Evolutionary conservation across 2,329 filamentous ascomycete species (phyloP).

Genomic region (Xylaria sp.): DNA sequence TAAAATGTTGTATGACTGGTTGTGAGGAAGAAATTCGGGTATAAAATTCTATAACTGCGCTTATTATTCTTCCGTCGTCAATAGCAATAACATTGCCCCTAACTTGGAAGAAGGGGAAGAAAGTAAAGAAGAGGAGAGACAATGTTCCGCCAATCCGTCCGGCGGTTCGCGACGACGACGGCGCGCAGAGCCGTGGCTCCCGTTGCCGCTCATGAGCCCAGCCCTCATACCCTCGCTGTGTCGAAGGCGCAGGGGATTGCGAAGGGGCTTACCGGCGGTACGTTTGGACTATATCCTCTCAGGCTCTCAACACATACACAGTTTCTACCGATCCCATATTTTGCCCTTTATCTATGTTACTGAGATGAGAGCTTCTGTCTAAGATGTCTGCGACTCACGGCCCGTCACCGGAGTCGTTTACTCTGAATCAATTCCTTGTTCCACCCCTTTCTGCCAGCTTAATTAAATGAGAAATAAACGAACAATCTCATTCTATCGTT

Average conservation of each 20-base stretch:
- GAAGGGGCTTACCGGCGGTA: slow-evolving; percentile 84
- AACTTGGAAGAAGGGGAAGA: neutral
- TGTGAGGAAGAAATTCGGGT: neutral
- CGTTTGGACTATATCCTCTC: slow-evolving; percentile 37
- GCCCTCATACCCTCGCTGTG: slow-evolving; percentile 74
- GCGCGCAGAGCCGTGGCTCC: slow-evolving; percentile 57
- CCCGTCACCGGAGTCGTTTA: neutral
- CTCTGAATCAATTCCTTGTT: neutral
- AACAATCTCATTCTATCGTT: neutral
- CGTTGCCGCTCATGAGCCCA: slow-evolving; percentile 53
- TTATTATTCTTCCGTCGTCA: neutral
- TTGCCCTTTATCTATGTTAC: neutral
- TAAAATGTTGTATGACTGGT: neutral
- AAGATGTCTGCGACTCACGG: neutral
- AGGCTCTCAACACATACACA: neutral
- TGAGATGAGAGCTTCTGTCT: neutral
- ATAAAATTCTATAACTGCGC: neutral
- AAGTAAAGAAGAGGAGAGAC: slow-evolving; percentile 31
- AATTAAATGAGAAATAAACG: neutral
- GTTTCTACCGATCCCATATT: neutral
- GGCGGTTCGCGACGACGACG: slow-evolving; percentile 73
- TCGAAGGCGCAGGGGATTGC: slow-evolving; percentile 84
- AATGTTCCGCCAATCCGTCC: slow-evolving; percentile 77
- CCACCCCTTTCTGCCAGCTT: neutral
- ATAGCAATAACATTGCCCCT: neutral